Evolutionary conservation across 306 rosid genomes (phyloP), one percentile per base, ranked within the genome.

Genomic region (Prunus armeniaca): DNA sequence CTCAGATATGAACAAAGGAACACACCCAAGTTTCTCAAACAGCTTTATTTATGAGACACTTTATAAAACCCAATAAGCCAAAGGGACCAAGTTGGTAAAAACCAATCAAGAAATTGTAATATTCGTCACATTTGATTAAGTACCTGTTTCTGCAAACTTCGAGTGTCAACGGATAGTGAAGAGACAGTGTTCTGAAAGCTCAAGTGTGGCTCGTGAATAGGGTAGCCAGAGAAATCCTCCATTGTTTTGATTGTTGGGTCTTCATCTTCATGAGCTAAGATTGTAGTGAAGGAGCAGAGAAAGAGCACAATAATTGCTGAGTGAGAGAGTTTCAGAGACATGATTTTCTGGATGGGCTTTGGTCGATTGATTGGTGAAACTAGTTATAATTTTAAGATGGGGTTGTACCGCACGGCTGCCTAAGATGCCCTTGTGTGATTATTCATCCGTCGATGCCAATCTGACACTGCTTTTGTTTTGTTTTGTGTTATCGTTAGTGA

Each of bases 221-320:
- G 70, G 83, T 90, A 92, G 65, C 98, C 98, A 8, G 97, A 87
- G 79, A 94, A 94, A 66, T 86, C 89, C 62, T 91, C 98, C 93
- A 90, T 90, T 76, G 98, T 91, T 87, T 69, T 80, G 84, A 83
- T 84, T 20, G 89, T 74, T 78, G 96, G 87, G 88, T 91, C 91
- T 45, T 81, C 91, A 79, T 87, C 71, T 70, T 66, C 76, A 2
- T 86, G 82, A 69, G 88, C 65, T n/a, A 80, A 63, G 76, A 80
- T 68, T 76, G 89, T 15, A 58, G 84, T 6, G 50, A 69, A 73
- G 51, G 76, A 80, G 54, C 73, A 81, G 70, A 84, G 14, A 62
- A 83, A 76, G 68, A 85, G 46, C 65, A 86, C 27, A 3, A 79
- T 75, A 28, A 82, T 32, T 0, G 76, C 78, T 18, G 74, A 71